Percentiles rank a stretch among this genome's conserved stretches.
Evolutionary conservation across 1,284 basidiomycete genomes (phyloP).

Genomic region (Naganishia sp.): DNA sequence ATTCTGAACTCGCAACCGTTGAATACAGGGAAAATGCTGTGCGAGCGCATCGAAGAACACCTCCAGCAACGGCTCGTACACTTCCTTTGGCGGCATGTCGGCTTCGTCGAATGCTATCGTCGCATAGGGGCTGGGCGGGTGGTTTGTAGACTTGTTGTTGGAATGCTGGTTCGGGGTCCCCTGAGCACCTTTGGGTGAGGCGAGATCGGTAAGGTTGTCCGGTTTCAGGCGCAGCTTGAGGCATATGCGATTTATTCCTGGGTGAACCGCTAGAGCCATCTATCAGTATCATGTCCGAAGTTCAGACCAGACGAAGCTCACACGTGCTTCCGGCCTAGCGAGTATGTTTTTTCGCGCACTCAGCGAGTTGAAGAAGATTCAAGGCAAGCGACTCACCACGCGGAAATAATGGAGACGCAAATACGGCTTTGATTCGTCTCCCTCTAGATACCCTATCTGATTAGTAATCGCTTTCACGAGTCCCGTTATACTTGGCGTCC

Average conservation of each 20-base stretch:
- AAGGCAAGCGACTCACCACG: conserved; percentile 44
- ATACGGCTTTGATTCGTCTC: conserved; percentile 52
- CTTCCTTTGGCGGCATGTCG: conserved; percentile 50
- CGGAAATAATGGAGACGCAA: conserved; percentile 55
- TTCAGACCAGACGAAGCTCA: conserved; percentile 31
- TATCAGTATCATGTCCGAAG: neutral
- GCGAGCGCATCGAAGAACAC: conserved; percentile 52
- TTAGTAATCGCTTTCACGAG: conserved; percentile 51
- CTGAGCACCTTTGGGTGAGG: conserved; percentile 35
- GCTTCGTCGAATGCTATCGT: conserved; percentile 44
- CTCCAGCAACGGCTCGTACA: conserved; percentile 52
- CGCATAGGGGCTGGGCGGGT: conserved; percentile 35
- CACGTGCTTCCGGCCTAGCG: conserved; percentile 51
- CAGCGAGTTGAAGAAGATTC: neutral
- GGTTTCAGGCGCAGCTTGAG: conserved; percentile 53
- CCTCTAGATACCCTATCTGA: conserved; percentile 54
- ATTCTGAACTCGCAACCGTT: conserved; percentile 50
- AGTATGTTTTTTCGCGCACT: neutral
- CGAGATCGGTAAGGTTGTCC: conserved; percentile 37
- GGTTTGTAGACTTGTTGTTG: conserved; percentile 25
- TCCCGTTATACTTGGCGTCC: conserved; percentile 19
- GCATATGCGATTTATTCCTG: conserved; percentile 56
- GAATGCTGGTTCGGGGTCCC: neutral
- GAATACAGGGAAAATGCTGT: conserved; percentile 54
- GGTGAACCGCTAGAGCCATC: conserved; percentile 41